Evolutionary conservation across 108 stramenopile genomes (phyloP).

Genomic region (Cyclotella atomus): DNA sequence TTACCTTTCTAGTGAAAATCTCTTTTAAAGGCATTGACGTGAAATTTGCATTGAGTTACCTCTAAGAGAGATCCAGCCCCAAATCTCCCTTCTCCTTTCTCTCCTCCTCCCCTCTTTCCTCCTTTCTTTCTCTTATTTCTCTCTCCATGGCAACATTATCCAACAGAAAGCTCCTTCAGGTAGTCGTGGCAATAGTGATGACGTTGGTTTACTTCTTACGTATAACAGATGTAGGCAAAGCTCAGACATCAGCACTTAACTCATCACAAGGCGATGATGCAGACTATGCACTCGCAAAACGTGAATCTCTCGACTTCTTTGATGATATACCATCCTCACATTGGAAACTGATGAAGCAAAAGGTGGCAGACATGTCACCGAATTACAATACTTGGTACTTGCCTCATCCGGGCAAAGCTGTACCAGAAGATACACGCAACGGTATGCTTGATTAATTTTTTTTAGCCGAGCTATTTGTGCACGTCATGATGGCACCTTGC

Average conservation of each 20-base stretch:
- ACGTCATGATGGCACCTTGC: too few relatives aligned
- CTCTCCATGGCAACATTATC: too few relatives aligned
- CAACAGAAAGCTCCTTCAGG: neutral
- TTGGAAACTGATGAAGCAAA: neutral
- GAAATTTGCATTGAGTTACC: too few relatives aligned
- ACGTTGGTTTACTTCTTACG: neutral
- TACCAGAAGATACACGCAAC: neutral
- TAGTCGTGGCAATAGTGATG: neutral
- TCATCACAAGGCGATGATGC: too few relatives aligned
- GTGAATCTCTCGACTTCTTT: conserved; percentile 14
- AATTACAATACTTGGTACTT: conserved; percentile 4
- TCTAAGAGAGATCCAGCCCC: too few relatives aligned
- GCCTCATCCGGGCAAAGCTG: neutral
- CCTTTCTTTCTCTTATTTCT: too few relatives aligned
- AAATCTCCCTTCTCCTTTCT: too few relatives aligned
- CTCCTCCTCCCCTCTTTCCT: too few relatives aligned
- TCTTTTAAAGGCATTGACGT: too few relatives aligned
- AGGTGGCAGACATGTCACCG: conserved; percentile 11
- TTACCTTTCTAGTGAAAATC: too few relatives aligned
- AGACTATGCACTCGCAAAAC: neutral
- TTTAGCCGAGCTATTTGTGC: too few relatives aligned
- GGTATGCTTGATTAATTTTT: too few relatives aligned
- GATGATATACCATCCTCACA: neutral
- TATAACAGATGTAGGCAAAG: neutral
- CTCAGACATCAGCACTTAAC: neutral